These are phyloP conservation scores for Diaporthe sp. DNA, from an alignment of 2,329 filamentous ascomycete species.

Conservation along the genomic window DNA sequence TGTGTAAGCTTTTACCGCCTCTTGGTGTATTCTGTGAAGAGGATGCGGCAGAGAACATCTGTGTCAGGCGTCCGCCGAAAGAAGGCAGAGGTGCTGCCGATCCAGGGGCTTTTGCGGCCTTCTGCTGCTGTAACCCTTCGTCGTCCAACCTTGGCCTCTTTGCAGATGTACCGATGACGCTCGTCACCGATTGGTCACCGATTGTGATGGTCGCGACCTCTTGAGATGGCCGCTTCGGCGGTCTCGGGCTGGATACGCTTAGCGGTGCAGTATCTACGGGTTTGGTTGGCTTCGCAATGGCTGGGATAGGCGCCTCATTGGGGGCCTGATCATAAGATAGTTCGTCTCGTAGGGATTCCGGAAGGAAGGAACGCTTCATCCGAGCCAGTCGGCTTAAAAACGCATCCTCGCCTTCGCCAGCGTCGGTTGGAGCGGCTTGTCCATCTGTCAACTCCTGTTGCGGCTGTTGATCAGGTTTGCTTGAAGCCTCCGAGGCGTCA, in stretches of 20 bases:
- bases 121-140: slow-evolving; percentile 47
- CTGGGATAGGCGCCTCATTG: slow-evolving; percentile 49
- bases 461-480: neutral
- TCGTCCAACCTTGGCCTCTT: slow-evolving; percentile 60
- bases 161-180: slow-evolving; percentile 70
- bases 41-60: slow-evolving; percentile 58
- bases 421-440: neutral
- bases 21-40: slow-evolving; percentile 39
- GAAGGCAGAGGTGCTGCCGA: slow-evolving; percentile 51
- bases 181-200: slow-evolving; percentile 75
- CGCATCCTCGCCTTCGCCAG: slow-evolving; percentile 7
- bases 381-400: slow-evolving; percentile 30
- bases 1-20: slow-evolving; percentile 40
- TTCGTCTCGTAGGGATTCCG: slow-evolving; percentile 40
- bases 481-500: slow-evolving; percentile 8
- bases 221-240: slow-evolving; percentile 68
- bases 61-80: slow-evolving; percentile 58
- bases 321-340: slow-evolving; percentile 14
- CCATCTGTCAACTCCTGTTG: neutral
- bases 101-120: slow-evolving; percentile 45
- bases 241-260: slow-evolving; percentile 41
- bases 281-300: slow-evolving; percentile 49
- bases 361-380: slow-evolving; percentile 35
- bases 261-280: slow-evolving; percentile 43
- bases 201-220: slow-evolving; percentile 83